Percentiles rank a stretch among this genome's conserved stretches.
phyloP scores from a whole-genome alignment of 768 basidiomycete species.

The Trametes maxima region DNA sequence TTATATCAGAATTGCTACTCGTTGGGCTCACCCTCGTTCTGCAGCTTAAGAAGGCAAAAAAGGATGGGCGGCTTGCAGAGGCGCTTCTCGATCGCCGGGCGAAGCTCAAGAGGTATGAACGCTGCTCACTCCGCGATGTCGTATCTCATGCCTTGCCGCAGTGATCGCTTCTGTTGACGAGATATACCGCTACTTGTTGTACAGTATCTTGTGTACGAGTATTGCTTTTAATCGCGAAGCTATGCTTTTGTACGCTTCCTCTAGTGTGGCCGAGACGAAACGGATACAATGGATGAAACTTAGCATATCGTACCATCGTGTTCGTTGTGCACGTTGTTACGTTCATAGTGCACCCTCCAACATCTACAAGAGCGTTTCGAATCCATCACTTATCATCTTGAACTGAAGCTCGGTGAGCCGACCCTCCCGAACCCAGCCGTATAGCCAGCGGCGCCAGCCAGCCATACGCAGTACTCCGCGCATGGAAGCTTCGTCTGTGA shows the following conservation, averaged over 20 bases:
- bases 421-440: conserved; percentile 13
- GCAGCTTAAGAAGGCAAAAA: conserved; percentile 76
- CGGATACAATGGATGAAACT: background rate
- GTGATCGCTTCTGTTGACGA: conserved; percentile 46
- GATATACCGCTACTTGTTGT: background rate
- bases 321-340: background rate
- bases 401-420: conserved; percentile 17
- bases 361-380: background rate
- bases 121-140: background rate
- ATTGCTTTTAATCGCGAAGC: background rate
- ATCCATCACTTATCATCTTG: conserved; percentile 10
- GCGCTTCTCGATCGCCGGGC: conserved; percentile 76
- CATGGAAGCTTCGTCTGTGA: background rate
- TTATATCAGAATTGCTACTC: background rate
- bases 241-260: background rate
- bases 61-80: conserved; percentile 81
- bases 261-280: too few relatives aligned
- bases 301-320: background rate
- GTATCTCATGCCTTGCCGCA: background rate
- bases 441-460: conserved; percentile 14
- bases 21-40: conserved; percentile 4
- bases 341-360: background rate
- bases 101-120: conserved; percentile 77
- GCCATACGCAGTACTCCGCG: conserved; percentile 3
- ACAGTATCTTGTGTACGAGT: conserved; percentile 8